Evolutionary conservation across 1,284 basidiomycete species (phyloP).

Genomic region (Apiotrichum montevideense): DNA sequence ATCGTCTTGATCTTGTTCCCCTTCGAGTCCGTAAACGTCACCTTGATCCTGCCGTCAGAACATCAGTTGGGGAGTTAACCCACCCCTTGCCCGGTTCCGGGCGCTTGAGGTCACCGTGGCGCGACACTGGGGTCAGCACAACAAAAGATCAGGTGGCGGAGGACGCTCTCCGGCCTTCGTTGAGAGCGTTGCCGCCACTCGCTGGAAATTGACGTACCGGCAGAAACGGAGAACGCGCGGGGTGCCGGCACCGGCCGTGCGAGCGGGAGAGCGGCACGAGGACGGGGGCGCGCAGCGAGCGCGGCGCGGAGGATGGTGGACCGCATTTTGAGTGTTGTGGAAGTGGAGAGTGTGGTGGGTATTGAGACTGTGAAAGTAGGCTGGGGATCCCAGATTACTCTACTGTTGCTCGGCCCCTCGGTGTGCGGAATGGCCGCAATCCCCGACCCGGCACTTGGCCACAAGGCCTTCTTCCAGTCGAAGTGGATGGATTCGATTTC

Average conservation of each 20-base stretch:
- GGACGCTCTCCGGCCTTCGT: background rate
- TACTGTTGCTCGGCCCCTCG: no score
- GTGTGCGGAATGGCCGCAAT: no score
- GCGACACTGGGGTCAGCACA: constrained; percentile 20
- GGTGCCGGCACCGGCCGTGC: background rate
- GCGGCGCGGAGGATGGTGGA: background rate
- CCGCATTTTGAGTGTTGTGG: background rate
- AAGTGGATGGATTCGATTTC: no score
- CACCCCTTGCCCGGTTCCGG: constrained; percentile 51
- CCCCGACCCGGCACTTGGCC: no score
- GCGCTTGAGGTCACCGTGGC: constrained; percentile 53
- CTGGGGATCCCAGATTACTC: no score
- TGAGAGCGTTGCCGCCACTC: no score
- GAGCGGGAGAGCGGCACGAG: background rate
- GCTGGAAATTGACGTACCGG: background rate
- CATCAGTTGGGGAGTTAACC: constrained; percentile 4
- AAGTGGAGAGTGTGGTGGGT: no score
- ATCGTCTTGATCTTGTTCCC: constrained; percentile 77
- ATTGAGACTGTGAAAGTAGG: no score
- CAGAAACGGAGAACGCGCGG: background rate
- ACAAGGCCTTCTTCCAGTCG: no score
- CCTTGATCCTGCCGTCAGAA: constrained; percentile 60
- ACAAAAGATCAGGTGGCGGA: background rate
- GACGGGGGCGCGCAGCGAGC: background rate
- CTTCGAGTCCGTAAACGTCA: constrained; percentile 84